phyloP scores from a whole-genome alignment of 2,329 filamentous ascomycete genomes.

The Microdochium trichocladiopsis region DNA sequence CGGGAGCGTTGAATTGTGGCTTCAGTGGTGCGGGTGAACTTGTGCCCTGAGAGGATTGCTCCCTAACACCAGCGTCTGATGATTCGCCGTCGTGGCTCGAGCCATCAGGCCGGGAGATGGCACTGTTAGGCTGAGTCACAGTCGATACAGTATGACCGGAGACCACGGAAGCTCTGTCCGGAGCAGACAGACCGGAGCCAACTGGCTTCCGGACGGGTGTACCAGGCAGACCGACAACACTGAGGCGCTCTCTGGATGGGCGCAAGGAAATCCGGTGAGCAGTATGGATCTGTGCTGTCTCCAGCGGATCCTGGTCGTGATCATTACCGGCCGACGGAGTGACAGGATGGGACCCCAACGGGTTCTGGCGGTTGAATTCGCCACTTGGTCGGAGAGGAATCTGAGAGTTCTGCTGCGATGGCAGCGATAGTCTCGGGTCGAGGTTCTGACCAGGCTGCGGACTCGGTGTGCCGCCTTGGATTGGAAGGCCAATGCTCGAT shows the following conservation, averaged over 20 bases:
- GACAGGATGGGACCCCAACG: slow-evolving; percentile 3
- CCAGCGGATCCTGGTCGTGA: slow-evolving; percentile 1
- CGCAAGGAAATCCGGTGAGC: slow-evolving; percentile 10
- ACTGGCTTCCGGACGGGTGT: slow-evolving; percentile 22
- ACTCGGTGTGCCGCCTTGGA: neutral
- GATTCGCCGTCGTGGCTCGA: neutral
- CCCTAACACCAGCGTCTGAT: neutral
- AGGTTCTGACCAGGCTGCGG: slow-evolving; percentile 1
- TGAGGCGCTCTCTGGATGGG: slow-evolving; percentile 11
- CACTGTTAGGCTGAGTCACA: neutral
- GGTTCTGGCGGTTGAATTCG: neutral
- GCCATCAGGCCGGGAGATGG: neutral
- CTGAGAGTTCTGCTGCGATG: slow-evolving; percentile 12
- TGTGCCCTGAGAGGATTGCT: neutral
- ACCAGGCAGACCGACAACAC: slow-evolving; percentile 5
- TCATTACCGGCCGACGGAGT: neutral
- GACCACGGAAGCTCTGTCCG: slow-evolving; percentile 9
- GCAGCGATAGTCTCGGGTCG: slow-evolving; percentile 8
- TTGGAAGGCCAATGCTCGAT: slow-evolving; percentile 1
- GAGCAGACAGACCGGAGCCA: slow-evolving; percentile 14
- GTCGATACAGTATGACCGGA: slow-evolving; percentile 5
- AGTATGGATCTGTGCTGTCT: slow-evolving; percentile 3
- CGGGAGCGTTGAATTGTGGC: neutral
- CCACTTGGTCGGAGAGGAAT: slow-evolving; percentile 6
- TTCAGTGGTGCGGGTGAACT: neutral